Percentiles rank a stretch among this genome's conserved stretches.
Evolutionary conservation across 345 rosid genomes (phyloP).

Genomic region (Lumnitzera racemosa): DNA sequence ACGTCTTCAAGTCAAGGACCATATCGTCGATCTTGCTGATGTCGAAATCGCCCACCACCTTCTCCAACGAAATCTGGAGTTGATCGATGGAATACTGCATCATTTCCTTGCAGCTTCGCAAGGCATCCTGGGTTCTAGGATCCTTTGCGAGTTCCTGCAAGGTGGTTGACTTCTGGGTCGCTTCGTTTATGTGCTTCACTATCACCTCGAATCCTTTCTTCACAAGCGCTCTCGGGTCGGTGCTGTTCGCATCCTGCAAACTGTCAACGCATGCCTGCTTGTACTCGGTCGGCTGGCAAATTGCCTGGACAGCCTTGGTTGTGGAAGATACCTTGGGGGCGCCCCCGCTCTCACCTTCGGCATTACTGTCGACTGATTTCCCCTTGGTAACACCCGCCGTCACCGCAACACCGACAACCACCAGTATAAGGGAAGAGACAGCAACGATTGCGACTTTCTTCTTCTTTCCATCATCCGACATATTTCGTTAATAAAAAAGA

Average conservation of each 20-base stretch:
- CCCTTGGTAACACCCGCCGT: slow-evolving; percentile 22
- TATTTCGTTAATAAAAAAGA: too few species aligned
- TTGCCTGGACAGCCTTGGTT: slow-evolving; percentile 25
- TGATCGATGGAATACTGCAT: slow-evolving; percentile 27
- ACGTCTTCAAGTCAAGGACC: slow-evolving; percentile 18
- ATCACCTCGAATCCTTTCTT: slow-evolving; percentile 22
- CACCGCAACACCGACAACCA: slow-evolving; percentile 45
- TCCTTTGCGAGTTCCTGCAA: slow-evolving; percentile 25
- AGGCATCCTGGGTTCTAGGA: slow-evolving; percentile 26
- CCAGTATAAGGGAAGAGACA: background rate
- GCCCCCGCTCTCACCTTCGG: background rate
- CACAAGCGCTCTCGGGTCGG: slow-evolving; percentile 34
- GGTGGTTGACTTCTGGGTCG: slow-evolving; percentile 16
- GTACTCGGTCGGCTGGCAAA: slow-evolving; percentile 34
- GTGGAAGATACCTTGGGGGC: slow-evolving; percentile 11
- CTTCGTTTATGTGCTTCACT: slow-evolving; percentile 15
- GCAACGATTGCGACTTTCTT: too few species aligned
- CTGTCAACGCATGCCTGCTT: slow-evolving; percentile 21
- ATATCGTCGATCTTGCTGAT: slow-evolving; percentile 14
- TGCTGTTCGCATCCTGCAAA: slow-evolving; percentile 17
- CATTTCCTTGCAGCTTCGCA: slow-evolving; percentile 24
- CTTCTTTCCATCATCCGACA: too few species aligned
- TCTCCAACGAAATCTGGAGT: slow-evolving; percentile 16
- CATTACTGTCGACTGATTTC: background rate
- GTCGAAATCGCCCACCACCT: slow-evolving; percentile 16